These are phyloP conservation scores for Leccinum rimulosum DNA, from an alignment of 768 basidiomycete genomes.

Conservation along the genomic window DNA sequence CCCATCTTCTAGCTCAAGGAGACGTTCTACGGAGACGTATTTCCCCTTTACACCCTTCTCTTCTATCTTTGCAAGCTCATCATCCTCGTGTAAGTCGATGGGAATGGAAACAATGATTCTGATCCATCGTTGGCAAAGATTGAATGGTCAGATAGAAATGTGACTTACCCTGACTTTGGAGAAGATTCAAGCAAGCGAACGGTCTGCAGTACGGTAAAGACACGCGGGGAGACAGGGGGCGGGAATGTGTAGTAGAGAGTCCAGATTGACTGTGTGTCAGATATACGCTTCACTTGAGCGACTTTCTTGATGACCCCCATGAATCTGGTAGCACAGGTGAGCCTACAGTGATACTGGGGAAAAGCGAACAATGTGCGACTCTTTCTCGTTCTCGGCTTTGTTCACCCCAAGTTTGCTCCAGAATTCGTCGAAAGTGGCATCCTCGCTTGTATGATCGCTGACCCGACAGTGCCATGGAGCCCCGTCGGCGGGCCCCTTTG, in stretches of 20 bases:
- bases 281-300: constrained; percentile 58
- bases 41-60: constrained; percentile 63
- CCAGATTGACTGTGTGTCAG: constrained; percentile 66
- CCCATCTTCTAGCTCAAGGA: constrained; percentile 61
- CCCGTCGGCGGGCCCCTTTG: constrained; percentile 53
- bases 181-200: constrained; percentile 46
- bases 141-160: not conserved
- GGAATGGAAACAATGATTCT: constrained; percentile 58
- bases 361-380: constrained; percentile 40
- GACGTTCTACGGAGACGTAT: constrained; percentile 67
- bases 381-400: constrained; percentile 66
- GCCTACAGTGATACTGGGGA: not conserved
- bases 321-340: constrained; percentile 43
- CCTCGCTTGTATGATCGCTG: constrained; percentile 62
- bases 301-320: constrained; percentile 65
- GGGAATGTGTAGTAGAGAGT: constrained; percentile 70
- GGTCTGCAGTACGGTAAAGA: constrained; percentile 76
- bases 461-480: constrained; percentile 68
- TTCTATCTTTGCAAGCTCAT: constrained; percentile 59
- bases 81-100: constrained; percentile 58
- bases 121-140: not conserved
- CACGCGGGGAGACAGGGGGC: constrained; percentile 66
- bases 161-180: constrained; percentile 58
- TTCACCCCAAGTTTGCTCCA: constrained; percentile 67
- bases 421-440: constrained; percentile 70